A percentile compares a stretch with the other conserved stretches of the same genome.
Evolutionary conservation across 495 filamentous ascomycete species (phyloP).

Genomic region (Antarctomyces pellizariae): DNA sequence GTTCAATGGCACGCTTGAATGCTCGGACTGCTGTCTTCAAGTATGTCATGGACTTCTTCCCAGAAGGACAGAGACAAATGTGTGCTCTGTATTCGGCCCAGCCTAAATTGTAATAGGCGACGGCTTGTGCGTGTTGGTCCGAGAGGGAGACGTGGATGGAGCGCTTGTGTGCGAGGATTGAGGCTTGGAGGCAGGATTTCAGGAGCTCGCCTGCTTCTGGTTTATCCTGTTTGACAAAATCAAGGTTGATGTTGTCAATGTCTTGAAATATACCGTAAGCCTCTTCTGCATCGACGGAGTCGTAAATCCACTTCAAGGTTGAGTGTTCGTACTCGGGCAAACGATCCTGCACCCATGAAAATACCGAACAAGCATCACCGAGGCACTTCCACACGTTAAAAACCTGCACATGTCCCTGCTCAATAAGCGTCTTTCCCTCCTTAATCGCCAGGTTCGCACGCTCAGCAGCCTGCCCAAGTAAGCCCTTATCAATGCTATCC

Average conservation of each 20-base stretch:
- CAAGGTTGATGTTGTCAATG: conserved; percentile 41
- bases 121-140: conserved; percentile 77
- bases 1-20: conserved; percentile 91
- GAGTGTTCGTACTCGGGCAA: conserved; percentile 30
- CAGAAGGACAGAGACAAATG: conserved; percentile 25
- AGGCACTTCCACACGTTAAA: conserved; percentile 93
- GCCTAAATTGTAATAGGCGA: conserved; percentile 90
- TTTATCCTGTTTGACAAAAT: conserved; percentile 22
- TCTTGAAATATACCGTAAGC: conserved; percentile 41
- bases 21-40: conserved; percentile 67
- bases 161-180: conserved; percentile 70
- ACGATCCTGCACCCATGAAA: conserved; percentile 49
- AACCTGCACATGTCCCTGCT: conserved; percentile 29
- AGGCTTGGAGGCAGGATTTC: conserved; percentile 30
- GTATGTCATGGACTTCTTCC: conserved; percentile 32
- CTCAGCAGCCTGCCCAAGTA: conserved; percentile 57
- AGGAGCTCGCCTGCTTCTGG: conserved; percentile 22
- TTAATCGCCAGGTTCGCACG: conserved; percentile 35
- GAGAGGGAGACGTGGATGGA: conserved; percentile 48
- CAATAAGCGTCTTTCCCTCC: conserved; percentile 27
- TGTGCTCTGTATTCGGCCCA: conserved; percentile 79
- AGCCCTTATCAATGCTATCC: conserved; percentile 51
- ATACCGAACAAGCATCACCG: conserved; percentile 71
- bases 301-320: conserved; percentile 30
- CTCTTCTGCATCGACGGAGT: conserved; percentile 21